Evolutionary conservation across 768 basidiomycete genomes (phyloP), one percentile per base, ranked within the genome.

Genomic region (Calocybe indica): DNA sequence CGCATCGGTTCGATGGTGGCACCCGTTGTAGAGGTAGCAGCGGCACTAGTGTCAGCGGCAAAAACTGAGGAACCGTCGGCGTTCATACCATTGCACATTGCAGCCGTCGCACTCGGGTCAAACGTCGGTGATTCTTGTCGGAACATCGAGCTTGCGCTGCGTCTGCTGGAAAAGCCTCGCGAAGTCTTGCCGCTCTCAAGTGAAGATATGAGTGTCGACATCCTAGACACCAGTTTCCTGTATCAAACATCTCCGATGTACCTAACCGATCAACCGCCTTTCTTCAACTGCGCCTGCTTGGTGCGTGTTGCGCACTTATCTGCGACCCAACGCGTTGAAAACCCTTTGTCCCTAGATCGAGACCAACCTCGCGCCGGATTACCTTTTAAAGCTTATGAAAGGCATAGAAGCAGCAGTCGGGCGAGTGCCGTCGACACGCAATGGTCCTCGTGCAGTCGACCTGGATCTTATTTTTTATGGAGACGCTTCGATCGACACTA

Each of bases 371-470:
- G 50, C 66, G 0, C 85, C 95, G 0, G 40, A 62, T 0, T 61
- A 65, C 1, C 72, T 97, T 1, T 70, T 97, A 2, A 53, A 57
- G 2, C 59, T 85, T 11, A 60, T 92, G 35, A 97, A 96, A 62
- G 50, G 63, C 6, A 81, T 93, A 33, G 96, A 99, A 62, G 58
- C 45, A 0, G 61, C 63, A 2, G 82, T 96, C 0, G 96, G 94
- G 2, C 80, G 96, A 9, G 75, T 83, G 3, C 84, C 85, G 2
- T 82, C 88, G 0, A 72, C 88, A 52, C 76, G 84, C 6, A 86
- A 92, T 60, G 96, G 96, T 0, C 96, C 95, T 0, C 78, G 94
- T 6, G 84, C 85, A 0, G 76, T 98, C 40, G 95, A 99, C 60
- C 70, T 99, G 34, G 96, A 98, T 60, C 73, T 98, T 36, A 55